Base-by-base conservation (phyloP, 2,329 filamentous ascomycete species). In the Colletotrichum gigasporum region DNA sequence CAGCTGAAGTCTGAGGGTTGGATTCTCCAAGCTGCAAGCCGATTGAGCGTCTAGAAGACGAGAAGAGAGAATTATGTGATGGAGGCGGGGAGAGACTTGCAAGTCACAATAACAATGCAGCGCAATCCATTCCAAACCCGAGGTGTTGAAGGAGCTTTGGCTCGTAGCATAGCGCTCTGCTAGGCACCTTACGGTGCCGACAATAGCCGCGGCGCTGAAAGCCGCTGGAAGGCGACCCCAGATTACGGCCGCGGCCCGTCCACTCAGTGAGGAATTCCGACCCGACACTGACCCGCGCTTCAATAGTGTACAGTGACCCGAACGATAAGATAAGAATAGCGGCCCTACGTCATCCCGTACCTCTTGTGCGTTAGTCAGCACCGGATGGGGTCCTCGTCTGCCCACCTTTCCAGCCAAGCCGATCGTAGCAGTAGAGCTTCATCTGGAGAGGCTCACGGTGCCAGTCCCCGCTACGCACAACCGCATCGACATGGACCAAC, bases 401-500 rank as follows among this genome's bases (percentile, higher is more conserved):
- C 48, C 42, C 41, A 64, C 42, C 54, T 45, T 62, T 39, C 48
- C 60, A 42, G 45, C n/a, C 47, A 11, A 35, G 59, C 53, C 53
- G 59, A 35, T 63, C 47, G 35, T n/a, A 37, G 41, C 32, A 34
- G 22, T 12, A 61, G 10, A 28, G 61, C 54, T 60, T 24, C 20
- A 2, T 12, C 20, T 28, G 53, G 52, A 45, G 22, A 50, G 57
- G 39, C 58, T 65, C 57, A 51, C 50, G 58, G 59, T 42, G 53
- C 3, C 45, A 47, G 28, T 20, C 3, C 18, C 57, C 50, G 10
- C 41, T 42, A 28, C 28, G 48, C 42, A 65, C 66, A 58, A 57
- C 60, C 65, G 4, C 32, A 24, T 5, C 52, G 59, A 57, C 52
- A 86, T 87, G 84, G 83, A 90, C 67, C 87, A 91, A 74, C 87